phyloP scores from a whole-genome alignment of 257 asterid genomes.

The Prunella vulgaris region DNA sequence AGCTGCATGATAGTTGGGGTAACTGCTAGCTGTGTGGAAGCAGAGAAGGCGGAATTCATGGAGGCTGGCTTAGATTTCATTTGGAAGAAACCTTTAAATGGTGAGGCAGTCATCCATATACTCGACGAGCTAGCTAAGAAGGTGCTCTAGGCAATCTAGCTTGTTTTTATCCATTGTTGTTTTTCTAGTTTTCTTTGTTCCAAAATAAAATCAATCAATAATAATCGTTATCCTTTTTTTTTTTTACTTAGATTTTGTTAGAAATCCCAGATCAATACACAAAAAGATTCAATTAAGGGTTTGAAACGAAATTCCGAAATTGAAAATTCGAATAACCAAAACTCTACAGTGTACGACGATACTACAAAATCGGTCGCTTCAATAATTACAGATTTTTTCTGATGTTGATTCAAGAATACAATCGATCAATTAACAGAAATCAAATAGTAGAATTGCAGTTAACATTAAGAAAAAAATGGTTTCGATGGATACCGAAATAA shows the following conservation, averaged over 20 bases:
- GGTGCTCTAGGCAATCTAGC: background rate
- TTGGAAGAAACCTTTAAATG: slow-evolving; percentile 31
- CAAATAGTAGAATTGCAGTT: background rate
- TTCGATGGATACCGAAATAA: background rate
- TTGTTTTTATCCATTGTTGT: background rate
- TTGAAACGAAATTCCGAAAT: background rate
- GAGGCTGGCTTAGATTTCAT: slow-evolving; percentile 44
- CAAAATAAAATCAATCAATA: background rate
- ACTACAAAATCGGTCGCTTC: background rate
- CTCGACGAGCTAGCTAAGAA: slow-evolving; percentile 32
- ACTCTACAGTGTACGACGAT: too few species aligned
- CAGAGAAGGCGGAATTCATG: slow-evolving; percentile 31
- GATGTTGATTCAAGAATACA: background rate
- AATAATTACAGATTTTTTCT: background rate
- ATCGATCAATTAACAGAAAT: background rate
- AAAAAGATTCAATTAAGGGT: background rate
- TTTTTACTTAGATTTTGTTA: background rate
- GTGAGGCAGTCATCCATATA: background rate
- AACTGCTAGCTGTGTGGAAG: slow-evolving; percentile 14
- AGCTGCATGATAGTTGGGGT: slow-evolving; percentile 49
- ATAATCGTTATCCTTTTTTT: background rate
- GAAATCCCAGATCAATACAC: background rate
- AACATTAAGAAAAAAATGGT: too few species aligned
- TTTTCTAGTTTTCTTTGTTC: background rate
- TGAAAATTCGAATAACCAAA: background rate